Evolutionary conservation across 345 rosid genomes (phyloP).

Genomic region (Litchi chinensis): DNA sequence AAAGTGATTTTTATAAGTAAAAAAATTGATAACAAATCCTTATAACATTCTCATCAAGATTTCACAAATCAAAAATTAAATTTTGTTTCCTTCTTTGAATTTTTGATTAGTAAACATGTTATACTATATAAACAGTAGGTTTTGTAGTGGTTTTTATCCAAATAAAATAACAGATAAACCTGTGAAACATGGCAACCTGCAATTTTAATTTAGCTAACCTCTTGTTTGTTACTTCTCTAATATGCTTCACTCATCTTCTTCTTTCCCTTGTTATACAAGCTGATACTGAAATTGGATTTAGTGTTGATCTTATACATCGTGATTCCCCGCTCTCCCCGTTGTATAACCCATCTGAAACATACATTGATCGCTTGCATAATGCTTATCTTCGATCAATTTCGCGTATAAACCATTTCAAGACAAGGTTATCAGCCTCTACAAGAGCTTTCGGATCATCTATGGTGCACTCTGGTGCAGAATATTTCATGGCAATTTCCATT

Average conservation of each 20-base stretch:
- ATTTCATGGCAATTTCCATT: slow-evolving; percentile 51
- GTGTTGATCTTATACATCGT: slow-evolving; percentile 48
- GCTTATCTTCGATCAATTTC: slow-evolving; percentile 53
- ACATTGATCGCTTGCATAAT: slow-evolving; percentile 36
- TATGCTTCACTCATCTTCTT: neutral
- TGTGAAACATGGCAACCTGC: neutral
- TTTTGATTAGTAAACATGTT: too few relatives aligned
- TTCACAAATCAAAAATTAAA: too few relatives aligned
- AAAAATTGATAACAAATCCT: too few relatives aligned
- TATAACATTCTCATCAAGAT: too few relatives aligned
- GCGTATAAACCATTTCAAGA: slow-evolving; percentile 38
- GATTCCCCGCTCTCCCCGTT: slow-evolving; percentile 66
- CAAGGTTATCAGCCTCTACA: neutral
- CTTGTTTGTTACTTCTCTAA: neutral
- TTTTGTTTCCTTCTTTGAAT: too few relatives aligned
- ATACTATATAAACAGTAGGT: too few relatives aligned
- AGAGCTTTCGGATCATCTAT: slow-evolving; percentile 40
- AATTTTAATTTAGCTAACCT: too few relatives aligned
- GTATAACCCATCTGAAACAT: slow-evolving; percentile 36
- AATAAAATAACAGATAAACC: too few relatives aligned
- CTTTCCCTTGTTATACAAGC: neutral
- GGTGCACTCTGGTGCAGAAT: slow-evolving; percentile 45
- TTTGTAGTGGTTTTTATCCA: too few relatives aligned
- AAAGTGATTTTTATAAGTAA: too few relatives aligned
- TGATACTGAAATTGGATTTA: slow-evolving; percentile 19